A percentile compares a stretch with the other conserved stretches of the same genome.
Evolutionary conservation across 2,329 filamentous ascomycete species (phyloP).

Genomic region (Xylaria sp.): DNA sequence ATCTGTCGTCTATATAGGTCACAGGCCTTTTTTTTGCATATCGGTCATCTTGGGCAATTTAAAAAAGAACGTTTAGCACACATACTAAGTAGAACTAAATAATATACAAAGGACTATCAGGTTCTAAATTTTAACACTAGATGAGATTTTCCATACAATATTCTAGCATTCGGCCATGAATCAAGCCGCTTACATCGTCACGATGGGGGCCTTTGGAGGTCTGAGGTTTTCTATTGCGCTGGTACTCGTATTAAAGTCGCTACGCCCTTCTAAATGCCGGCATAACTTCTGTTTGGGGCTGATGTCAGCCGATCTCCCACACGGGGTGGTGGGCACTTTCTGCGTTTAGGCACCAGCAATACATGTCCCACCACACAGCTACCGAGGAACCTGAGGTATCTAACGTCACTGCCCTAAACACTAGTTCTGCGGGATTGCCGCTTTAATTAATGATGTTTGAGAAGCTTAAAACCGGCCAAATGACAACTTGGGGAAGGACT

Average conservation of each 20-base stretch:
- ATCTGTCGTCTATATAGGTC: too few relatives aligned
- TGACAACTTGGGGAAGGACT: neutral
- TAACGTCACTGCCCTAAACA: neutral
- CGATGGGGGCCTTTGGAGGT: too few relatives aligned
- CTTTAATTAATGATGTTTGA: neutral
- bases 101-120: too few relatives aligned
- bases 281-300: neutral
- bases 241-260: neutral
- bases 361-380: neutral
- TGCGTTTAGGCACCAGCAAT: slow-evolving; percentile 12
- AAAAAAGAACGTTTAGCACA: too few relatives aligned
- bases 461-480: neutral
- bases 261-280: neutral
- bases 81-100: too few relatives aligned
- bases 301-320: neutral
- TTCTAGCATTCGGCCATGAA: too few relatives aligned
- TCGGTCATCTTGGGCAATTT: too few relatives aligned
- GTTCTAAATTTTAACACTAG: too few relatives aligned
- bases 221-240: too few relatives aligned
- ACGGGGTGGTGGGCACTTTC: neutral
- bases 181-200: too few relatives aligned
- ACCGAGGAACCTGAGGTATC: neutral
- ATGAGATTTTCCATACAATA: too few relatives aligned
- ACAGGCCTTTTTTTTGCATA: too few relatives aligned
- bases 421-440: neutral